Percentiles rank a stretch among this genome's conserved stretches.
Conservation (phyloP, 768 basidiomycete genomes). For the Lactarius quietus region DNA sequence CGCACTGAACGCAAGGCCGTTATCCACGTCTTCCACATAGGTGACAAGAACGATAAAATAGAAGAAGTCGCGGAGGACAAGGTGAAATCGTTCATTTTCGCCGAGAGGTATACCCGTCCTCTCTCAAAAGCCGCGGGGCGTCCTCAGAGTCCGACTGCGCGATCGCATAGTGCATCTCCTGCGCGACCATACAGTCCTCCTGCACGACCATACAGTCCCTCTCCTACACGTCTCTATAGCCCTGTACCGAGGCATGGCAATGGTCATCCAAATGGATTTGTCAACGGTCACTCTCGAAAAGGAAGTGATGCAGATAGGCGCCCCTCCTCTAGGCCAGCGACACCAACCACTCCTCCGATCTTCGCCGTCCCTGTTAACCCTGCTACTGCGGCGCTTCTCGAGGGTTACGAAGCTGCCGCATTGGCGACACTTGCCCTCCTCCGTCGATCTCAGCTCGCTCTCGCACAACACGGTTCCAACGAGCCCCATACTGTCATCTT, state of each 20-base stretch:
- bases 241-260: constrained; percentile 15
- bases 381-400: constrained; percentile 38
- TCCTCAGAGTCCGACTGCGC: background rate
- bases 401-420: constrained; percentile 65
- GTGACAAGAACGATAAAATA: constrained; percentile 37
- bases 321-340: constrained; percentile 20
- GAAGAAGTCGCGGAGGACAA: constrained; percentile 56
- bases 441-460: constrained; percentile 57
- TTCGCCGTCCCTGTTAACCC: constrained; percentile 27
- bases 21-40: constrained; percentile 76
- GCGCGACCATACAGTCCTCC: background rate
- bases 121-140: constrained; percentile 18
- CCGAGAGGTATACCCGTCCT: constrained; percentile 36
- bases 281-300: constrained; percentile 34
- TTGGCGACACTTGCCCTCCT: constrained; percentile 60
- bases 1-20: constrained; percentile 66
- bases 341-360: constrained; percentile 23
- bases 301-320: constrained; percentile 31
- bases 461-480: constrained; percentile 47
- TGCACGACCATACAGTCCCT: constrained; percentile 7
- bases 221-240: constrained; percentile 15
- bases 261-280: constrained; percentile 30
- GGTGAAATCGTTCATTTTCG: constrained; percentile 57
- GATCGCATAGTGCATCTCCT: background rate
- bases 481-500: constrained; percentile 68